Percentiles rank a stretch among this genome's conserved stretches.
Evolutionary conservation across 2,329 filamentous ascomycete genomes (phyloP).

Genomic region (Penicillium sp.): DNA sequence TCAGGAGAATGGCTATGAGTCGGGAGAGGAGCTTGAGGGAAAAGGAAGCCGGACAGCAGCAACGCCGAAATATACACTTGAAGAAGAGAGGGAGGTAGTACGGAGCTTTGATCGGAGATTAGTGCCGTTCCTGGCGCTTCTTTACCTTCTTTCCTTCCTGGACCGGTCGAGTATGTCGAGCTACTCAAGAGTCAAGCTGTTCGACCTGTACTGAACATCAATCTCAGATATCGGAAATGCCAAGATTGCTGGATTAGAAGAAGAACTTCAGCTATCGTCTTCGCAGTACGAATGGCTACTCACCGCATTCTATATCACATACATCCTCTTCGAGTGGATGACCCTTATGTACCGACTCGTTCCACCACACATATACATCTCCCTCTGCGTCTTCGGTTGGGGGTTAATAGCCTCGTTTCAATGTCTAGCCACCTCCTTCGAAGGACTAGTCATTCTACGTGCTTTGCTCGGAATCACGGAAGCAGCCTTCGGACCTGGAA

Average conservation of each 20-base stretch:
- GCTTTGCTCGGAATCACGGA: constrained; percentile 53
- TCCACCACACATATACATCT: constrained; percentile 59
- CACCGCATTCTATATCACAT: constrained; percentile 61
- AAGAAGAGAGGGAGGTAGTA: constrained; percentile 69
- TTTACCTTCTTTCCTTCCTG: constrained; percentile 81
- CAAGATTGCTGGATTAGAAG: constrained; percentile 55
- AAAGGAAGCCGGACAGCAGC: constrained; percentile 8
- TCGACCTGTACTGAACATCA: constrained; percentile 7
- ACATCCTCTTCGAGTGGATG: constrained; percentile 64
- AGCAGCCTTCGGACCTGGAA: constrained; percentile 59
- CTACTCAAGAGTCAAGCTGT: neutral
- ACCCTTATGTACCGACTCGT: constrained; percentile 58
- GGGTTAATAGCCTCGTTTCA: constrained; percentile 74
- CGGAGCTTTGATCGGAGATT: constrained; percentile 72
- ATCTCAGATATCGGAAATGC: constrained; percentile 56
- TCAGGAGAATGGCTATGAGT: constrained; percentile 28
- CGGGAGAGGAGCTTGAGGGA: constrained; percentile 22
- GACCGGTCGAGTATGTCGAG: constrained; percentile 69
- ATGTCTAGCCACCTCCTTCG: constrained; percentile 60
- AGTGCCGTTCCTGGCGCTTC: constrained; percentile 72
- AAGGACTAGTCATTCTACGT: constrained; percentile 47
- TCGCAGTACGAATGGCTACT: constrained; percentile 59
- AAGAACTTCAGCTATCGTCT: constrained; percentile 53
- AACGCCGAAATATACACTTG: constrained; percentile 43
- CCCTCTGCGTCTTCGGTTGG: constrained; percentile 66